These are phyloP conservation scores for Elsinoe batatas DNA, from an alignment of 2,329 filamentous ascomycete species.

Conservation along the genomic window DNA sequence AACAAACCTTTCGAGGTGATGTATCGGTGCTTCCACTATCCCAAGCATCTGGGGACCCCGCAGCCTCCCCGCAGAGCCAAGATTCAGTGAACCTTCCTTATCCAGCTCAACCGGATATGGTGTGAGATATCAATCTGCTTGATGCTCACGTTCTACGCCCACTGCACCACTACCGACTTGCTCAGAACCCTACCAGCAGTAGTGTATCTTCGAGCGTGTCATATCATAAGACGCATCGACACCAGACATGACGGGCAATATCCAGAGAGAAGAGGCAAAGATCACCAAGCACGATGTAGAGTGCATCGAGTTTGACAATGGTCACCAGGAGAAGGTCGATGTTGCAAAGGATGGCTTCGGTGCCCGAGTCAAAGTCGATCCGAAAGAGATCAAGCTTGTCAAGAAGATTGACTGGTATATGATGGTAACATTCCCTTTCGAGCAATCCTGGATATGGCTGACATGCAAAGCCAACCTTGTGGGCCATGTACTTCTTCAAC, in stretches of 20 bases:
- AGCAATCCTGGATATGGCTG: neutral
- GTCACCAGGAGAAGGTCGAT: neutral
- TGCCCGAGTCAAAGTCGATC: slow-evolving; percentile 24
- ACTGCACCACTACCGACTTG: no score
- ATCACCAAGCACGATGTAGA: neutral
- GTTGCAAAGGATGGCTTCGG: slow-evolving; percentile 21
- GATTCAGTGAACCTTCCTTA: neutral
- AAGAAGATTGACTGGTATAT: slow-evolving; percentile 22
- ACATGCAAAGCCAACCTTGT: neutral
- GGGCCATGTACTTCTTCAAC: slow-evolving; percentile 1
- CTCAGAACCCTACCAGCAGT: no score
- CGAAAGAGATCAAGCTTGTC: slow-evolving; percentile 23
- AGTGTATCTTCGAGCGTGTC: no score
- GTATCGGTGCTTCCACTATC: neutral
- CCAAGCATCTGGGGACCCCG: neutral
- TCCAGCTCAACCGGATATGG: neutral
- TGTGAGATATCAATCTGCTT: neutral
- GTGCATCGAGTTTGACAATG: neutral
- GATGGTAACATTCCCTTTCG: neutral
- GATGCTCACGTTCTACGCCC: no score
- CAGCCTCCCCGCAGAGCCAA: neutral
- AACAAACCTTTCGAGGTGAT: neutral
- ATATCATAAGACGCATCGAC: no score
- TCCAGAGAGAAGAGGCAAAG: neutral
- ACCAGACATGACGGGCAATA: neutral